Evolutionary conservation across 2,329 filamentous ascomycete species (phyloP).

Genomic region (Nemania abortiva): DNA sequence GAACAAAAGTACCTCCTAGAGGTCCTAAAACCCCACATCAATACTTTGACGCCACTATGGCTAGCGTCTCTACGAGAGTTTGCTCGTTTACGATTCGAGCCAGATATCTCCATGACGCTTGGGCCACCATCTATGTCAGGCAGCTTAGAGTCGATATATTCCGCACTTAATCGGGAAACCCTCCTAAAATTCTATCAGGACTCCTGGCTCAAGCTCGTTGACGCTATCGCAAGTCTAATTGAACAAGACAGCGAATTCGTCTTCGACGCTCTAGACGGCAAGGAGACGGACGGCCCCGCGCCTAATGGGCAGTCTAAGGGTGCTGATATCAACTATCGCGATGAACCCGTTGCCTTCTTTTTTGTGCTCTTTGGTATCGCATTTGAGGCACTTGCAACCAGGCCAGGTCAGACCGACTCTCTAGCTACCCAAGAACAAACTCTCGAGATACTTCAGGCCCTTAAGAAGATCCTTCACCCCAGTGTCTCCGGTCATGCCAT

Average conservation of each 20-base stretch:
- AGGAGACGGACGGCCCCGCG: constrained; percentile 66
- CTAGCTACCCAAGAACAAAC: constrained; percentile 82
- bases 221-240: constrained; percentile 96
- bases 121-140: constrained; percentile 84
- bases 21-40: constrained; percentile 90
- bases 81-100: constrained; percentile 92
- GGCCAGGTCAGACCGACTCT: constrained; percentile 74
- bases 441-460: constrained; percentile 86
- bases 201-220: constrained; percentile 94
- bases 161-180: constrained; percentile 93
- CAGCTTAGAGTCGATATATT: constrained; percentile 93
- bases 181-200: constrained; percentile 96
- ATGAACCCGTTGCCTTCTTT: constrained; percentile 98
- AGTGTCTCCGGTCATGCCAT: constrained; percentile 96
- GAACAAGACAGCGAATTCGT: constrained; percentile 98
- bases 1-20: constrained; percentile 91
- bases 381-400: constrained; percentile 92
- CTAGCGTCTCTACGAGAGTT: constrained; percentile 93
- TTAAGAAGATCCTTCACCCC: constrained; percentile 95
- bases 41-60: constrained; percentile 91
- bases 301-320: constrained; percentile 68
- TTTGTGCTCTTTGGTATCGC: constrained; percentile 97
- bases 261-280: constrained; percentile 95
- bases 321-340: constrained; percentile 94
- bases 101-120: constrained; percentile 92